Base-by-base conservation (phyloP, 768 basidiomycete genomes). In the Lactifluus volemus region DNA sequence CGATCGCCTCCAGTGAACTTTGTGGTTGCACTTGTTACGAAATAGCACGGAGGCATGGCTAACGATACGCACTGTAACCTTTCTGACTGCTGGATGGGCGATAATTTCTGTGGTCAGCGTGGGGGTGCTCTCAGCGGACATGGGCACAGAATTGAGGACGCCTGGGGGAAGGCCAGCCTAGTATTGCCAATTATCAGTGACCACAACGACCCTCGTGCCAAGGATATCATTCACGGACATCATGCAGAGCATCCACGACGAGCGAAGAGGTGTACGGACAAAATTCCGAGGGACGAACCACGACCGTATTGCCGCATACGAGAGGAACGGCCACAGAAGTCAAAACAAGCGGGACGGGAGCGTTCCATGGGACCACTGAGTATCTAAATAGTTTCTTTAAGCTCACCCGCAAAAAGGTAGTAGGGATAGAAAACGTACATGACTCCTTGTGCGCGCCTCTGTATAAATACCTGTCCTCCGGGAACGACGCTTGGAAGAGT, bases 91-190 rank as follows among this genome's bases (percentile, higher is more conserved):
- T 2, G 81, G 79, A 66, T 85, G 79, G 2, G 75, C 81, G 58
- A 86, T 84, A 21, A 84, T 75, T 67, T 81, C 75, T 0, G 80
- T 73, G 0, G 78, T 78, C 38, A 79, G 67, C 1, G 68, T 64
- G 2, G 83, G 80, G 0, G 79, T 73, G 48, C 70, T 72, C 44
- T 79, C 75, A 15, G 71, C 68, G 5, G 79, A 76, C 62, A 78
- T 76, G 6, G 79, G 76, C 15, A 86, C 65, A 65, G 77, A 79
- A 64, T 86, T 84, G 6, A 86, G 65, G 7, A 83, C 84, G 6
- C 84, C 84, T 15, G 72, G 69, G 5, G 85, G 85, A 1, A 88
- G 69, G 1, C 85, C 84, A 0, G 84, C 85, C 68, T 78, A 25
- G 25, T 25, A 25, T n/a, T n/a, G 10, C 9, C 7, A 2, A 29